Conservation (phyloP, 768 basidiomycete genomes). For the Serendipita indica region DNA sequence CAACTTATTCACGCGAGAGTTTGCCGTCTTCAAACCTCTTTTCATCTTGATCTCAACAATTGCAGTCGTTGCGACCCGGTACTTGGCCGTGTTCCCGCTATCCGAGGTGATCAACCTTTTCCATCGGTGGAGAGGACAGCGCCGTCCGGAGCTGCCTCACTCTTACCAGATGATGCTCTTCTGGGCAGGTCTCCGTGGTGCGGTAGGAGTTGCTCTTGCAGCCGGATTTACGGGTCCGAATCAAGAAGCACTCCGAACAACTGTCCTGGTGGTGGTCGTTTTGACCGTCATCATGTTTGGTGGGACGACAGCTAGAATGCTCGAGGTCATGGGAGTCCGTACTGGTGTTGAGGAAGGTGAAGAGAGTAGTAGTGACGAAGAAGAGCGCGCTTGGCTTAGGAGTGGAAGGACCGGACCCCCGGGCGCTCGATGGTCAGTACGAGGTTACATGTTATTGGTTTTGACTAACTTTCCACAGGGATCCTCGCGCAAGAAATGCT, state of each 20-base stretch:
- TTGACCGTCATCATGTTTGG: constrained; percentile 90
- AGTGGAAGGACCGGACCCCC: constrained; percentile 14
- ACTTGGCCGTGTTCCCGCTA: constrained; percentile 89
- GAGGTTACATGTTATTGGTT: neutral
- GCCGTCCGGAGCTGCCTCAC: constrained; percentile 83
- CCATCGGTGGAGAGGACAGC: constrained; percentile 70
- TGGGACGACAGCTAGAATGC: constrained; percentile 92
- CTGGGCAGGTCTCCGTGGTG: constrained; percentile 94
- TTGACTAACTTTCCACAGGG: neutral
- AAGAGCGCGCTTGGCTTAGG: constrained; percentile 8
- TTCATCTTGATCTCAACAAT: constrained; percentile 88
- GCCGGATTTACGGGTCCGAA: constrained; percentile 92
- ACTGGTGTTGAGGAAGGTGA: constrained; percentile 92
- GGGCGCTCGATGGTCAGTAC: constrained; percentile 14
- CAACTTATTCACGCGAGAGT: constrained; percentile 80
- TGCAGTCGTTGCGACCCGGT: constrained; percentile 87
- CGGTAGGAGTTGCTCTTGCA: constrained; percentile 94
- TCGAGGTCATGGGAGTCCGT: constrained; percentile 90
- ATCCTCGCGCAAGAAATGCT: neutral
- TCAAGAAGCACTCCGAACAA: constrained; percentile 78
- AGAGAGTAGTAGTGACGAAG: constrained; percentile 34
- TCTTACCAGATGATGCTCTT: constrained; percentile 99
- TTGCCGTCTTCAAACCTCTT: constrained; percentile 82
- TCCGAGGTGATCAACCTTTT: constrained; percentile 92
- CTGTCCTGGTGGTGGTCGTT: constrained; percentile 90